Conservation (phyloP, 2,329 filamentous ascomycete genomes). For the Colletotrichum salicis region DNA sequence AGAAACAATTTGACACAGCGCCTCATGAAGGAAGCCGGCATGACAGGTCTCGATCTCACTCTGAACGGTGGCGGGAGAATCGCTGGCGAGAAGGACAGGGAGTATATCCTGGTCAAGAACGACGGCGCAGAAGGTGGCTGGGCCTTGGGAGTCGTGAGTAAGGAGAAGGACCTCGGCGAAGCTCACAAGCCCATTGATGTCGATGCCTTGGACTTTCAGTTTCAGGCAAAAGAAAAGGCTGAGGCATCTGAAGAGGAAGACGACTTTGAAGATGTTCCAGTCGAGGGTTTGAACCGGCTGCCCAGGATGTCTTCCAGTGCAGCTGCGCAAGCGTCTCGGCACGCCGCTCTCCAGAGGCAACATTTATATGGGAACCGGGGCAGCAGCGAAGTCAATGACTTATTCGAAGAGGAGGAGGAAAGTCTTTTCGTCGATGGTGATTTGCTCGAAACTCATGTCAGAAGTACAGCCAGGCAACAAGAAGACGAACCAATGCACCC, state of each 20-base stretch:
- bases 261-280: slow-evolving; percentile 92
- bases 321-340: not conserved
- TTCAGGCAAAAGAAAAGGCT: slow-evolving; percentile 67
- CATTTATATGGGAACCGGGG: slow-evolving; percentile 1
- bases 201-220: slow-evolving; percentile 71
- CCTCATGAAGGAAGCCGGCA: slow-evolving; percentile 92
- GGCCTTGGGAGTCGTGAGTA: slow-evolving; percentile 93
- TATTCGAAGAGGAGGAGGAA: slow-evolving; percentile 54
- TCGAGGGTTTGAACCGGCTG: slow-evolving; percentile 87
- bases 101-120: slow-evolving; percentile 97
- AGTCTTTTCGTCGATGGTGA: slow-evolving; percentile 64
- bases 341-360: slow-evolving; percentile 19
- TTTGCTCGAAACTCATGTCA: slow-evolving; percentile 37
- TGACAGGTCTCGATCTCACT: slow-evolving; percentile 80
- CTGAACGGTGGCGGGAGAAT: slow-evolving; percentile 71
- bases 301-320: slow-evolving; percentile 62
- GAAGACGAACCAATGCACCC: slow-evolving; percentile 50
- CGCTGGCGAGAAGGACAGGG: slow-evolving; percentile 86
- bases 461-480: slow-evolving; percentile 39
- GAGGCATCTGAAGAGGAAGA: slow-evolving; percentile 69
- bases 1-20: slow-evolving; percentile 94
- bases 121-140: slow-evolving; percentile 94
- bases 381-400: slow-evolving; percentile 40
- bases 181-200: slow-evolving; percentile 92
- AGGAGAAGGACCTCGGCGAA: slow-evolving; percentile 81